phyloP scores from a whole-genome alignment of 1,284 basidiomycete genomes.

The Anthracocystis walkeri region DNA sequence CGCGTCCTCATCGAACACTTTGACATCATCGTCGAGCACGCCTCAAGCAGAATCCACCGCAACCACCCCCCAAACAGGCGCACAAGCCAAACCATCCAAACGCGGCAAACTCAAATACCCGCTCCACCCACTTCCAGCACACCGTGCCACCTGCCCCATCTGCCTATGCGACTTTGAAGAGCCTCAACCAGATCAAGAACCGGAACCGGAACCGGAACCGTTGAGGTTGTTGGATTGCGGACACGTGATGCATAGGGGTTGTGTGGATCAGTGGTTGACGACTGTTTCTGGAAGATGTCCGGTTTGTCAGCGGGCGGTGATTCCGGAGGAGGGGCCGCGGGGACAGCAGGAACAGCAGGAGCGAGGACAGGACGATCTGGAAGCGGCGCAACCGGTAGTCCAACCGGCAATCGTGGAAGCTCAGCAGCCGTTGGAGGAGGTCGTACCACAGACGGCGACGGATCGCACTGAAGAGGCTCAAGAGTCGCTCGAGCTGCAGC shows the following conservation, averaged over 20 bases:
- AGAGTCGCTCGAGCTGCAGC: constrained; percentile 31
- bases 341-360: not conserved
- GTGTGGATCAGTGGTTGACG: constrained; percentile 63
- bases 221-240: constrained; percentile 54
- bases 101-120: constrained; percentile 46
- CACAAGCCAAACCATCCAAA: not conserved
- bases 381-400: not conserved
- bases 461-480: not conserved
- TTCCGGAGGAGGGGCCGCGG: constrained; percentile 14
- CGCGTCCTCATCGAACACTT: not conserved
- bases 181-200: constrained; percentile 19
- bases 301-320: constrained; percentile 56
- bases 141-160: constrained; percentile 63
- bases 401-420: not conserved
- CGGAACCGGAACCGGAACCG: constrained; percentile 55
- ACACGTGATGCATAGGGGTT: constrained; percentile 59
- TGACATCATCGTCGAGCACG: constrained; percentile 1
- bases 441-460: not conserved
- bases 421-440: not conserved
- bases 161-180: constrained; percentile 62
- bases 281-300: constrained; percentile 61
- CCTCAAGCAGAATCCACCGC: not conserved
- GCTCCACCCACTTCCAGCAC: constrained; percentile 54
- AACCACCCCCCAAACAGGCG: not conserved
- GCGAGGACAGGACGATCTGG: not conserved